These are phyloP conservation scores for Globisporangium ultimum DNA, from an alignment of 352 stramenopile species.

Conservation along the genomic window DNA sequence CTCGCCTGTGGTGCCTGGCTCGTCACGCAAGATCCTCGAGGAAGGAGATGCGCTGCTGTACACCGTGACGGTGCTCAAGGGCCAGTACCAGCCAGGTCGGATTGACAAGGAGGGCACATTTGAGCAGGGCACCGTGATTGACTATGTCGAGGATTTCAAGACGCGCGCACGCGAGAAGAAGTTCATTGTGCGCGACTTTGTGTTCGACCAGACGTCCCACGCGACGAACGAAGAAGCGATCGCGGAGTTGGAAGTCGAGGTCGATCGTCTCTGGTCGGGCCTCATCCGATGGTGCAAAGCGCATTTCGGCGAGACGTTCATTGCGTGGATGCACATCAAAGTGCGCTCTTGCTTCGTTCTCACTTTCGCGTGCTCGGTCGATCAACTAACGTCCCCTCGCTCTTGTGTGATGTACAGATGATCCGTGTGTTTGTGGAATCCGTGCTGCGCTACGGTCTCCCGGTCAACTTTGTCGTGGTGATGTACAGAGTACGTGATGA, in stretches of 20 bases:
- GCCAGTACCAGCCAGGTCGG: slow-evolving; percentile 87
- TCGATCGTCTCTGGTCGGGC: slow-evolving; percentile 93
- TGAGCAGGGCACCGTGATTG: slow-evolving; percentile 88
- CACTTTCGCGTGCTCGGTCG: neutral
- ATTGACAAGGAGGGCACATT: slow-evolving; percentile 91
- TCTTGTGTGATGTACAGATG: slow-evolving; percentile 33
- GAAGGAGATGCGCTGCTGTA: slow-evolving; percentile 93
- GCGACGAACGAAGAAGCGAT: slow-evolving; percentile 88
- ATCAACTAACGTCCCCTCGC: neutral
- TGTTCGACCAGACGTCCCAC: slow-evolving; percentile 88
- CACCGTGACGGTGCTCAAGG: slow-evolving; percentile 95
- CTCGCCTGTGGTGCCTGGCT: slow-evolving; percentile 94
- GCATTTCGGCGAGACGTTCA: slow-evolving; percentile 97
- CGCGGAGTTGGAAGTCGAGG: slow-evolving; percentile 82
- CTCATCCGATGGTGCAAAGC: slow-evolving; percentile 97
- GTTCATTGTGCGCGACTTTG: slow-evolving; percentile 90
- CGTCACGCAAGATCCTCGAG: slow-evolving; percentile 86
- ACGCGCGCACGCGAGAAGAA: slow-evolving; percentile 93
- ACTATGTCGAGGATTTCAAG: slow-evolving; percentile 95
- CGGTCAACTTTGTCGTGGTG: slow-evolving; percentile 92
- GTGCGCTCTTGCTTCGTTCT: slow-evolving; percentile 27
- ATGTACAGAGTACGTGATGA: slow-evolving; percentile 68
- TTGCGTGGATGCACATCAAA: slow-evolving; percentile 99
- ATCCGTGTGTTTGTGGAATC: slow-evolving; percentile 97
- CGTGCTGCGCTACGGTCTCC: slow-evolving; percentile 96